Evolutionary conservation across 176 grass and related monocot species (phyloP).

Genomic region (Musa schizocarpa): DNA sequence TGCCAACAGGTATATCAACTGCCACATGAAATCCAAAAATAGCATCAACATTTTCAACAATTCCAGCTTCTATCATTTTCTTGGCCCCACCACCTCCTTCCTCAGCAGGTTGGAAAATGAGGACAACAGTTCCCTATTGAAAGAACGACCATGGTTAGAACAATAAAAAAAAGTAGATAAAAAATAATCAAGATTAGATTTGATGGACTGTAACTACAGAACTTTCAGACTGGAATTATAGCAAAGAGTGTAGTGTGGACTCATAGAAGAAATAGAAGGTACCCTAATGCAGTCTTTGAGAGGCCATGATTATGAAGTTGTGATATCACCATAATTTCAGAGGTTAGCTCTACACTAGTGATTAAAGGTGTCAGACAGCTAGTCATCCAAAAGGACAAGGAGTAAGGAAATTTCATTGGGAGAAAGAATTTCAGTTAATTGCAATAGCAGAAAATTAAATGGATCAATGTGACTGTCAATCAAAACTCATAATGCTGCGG

Average conservation of each 20-base stretch:
- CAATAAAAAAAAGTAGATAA: neutral
- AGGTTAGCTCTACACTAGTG: neutral
- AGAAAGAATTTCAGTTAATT: neutral
- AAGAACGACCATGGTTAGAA: conserved; percentile 1
- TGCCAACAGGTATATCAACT: conserved; percentile 38
- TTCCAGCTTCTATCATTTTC: conserved; percentile 88
- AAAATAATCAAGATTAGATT: neutral
- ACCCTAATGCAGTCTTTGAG: neutral
- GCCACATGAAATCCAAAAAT: conserved; percentile 80
- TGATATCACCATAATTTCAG: neutral
- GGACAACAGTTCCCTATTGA: conserved; percentile 59
- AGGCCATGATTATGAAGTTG: neutral
- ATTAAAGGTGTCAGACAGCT: neutral
- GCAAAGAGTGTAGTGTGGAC: neutral
- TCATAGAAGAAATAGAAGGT: neutral
- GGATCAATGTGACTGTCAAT: no score
- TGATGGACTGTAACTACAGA: neutral
- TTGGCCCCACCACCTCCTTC: conserved; percentile 73
- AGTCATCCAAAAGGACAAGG: neutral
- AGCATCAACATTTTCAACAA: conserved; percentile 61
- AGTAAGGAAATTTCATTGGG: neutral
- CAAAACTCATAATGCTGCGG: no score
- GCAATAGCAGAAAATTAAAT: no score
- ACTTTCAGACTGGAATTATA: neutral
- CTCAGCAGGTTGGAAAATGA: conserved; percentile 93